Conservation (phyloP, 2,329 filamentous ascomycete genomes). For the Penicillium sumatraense region DNA sequence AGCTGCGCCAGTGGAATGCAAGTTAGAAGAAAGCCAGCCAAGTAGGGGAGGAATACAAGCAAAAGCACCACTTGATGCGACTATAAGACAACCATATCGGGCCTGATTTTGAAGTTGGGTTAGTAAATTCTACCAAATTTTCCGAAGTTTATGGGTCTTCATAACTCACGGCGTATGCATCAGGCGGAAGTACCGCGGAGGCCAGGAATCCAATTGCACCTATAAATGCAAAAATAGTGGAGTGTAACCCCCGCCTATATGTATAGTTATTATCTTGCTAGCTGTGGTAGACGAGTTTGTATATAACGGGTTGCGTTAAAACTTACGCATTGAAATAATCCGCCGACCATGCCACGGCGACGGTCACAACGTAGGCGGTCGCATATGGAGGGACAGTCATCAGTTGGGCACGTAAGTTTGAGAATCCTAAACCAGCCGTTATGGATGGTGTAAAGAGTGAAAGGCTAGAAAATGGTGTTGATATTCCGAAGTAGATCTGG, state of each 20-base stretch:
- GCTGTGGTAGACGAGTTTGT: neutral
- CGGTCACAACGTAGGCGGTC: slow-evolving; percentile 18
- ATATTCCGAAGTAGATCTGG: neutral
- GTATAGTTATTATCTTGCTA: neutral
- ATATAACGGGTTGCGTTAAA: neutral
- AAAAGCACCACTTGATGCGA: slow-evolving; percentile 26
- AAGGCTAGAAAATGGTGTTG: slow-evolving; percentile 16
- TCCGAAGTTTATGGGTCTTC: neutral
- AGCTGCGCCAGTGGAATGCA: slow-evolving; percentile 24
- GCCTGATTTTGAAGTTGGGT: neutral
- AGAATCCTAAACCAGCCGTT: slow-evolving; percentile 23
- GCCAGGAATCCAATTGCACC: slow-evolving; percentile 61
- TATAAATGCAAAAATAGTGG: slow-evolving; percentile 49
- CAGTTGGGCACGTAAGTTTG: slow-evolving; percentile 20
- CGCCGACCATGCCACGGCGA: slow-evolving; percentile 7
- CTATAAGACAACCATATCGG: slow-evolving; percentile 27
- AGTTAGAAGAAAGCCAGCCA: slow-evolving; percentile 33
- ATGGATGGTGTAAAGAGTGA: slow-evolving; percentile 40
- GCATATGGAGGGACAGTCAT: slow-evolving; percentile 24
- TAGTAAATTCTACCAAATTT: neutral
- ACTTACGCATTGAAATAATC: neutral
- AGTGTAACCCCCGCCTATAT: slow-evolving; percentile 46
- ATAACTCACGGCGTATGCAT: slow-evolving; percentile 53
- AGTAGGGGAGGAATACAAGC: slow-evolving; percentile 29
- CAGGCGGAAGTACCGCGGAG: slow-evolving; percentile 63